These are phyloP conservation scores for Tulasnella sp. DNA, from an alignment of 768 basidiomycete genomes.

Conservation along the genomic window DNA sequence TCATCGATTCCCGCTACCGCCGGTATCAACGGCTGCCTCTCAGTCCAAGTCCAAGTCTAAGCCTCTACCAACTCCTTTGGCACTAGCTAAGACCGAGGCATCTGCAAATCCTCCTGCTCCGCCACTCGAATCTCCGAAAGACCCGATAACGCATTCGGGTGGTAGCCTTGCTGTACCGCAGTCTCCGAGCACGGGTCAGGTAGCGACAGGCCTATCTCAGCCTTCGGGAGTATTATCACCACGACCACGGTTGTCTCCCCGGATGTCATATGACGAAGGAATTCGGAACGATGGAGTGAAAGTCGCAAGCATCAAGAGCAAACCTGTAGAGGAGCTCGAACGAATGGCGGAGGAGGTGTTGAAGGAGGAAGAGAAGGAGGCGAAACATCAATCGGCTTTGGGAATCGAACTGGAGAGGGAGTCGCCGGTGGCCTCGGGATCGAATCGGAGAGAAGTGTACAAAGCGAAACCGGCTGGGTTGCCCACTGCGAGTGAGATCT, in stretches of 20 bases:
- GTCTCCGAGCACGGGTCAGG: not conserved
- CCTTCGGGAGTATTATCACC: conserved; percentile 43
- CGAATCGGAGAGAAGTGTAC: not conserved
- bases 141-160: conserved; percentile 22
- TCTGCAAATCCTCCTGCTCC: conserved; percentile 1
- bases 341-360: conserved; percentile 55
- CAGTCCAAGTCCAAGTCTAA: not conserved
- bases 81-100: conserved; percentile 8
- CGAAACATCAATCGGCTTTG: not conserved
- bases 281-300: conserved; percentile 23
- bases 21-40: not conserved
- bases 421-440: not conserved
- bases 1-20: conserved; percentile 39
- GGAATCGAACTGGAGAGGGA: not conserved
- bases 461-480: not conserved
- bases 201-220: conserved; percentile 1
- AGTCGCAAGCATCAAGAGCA: conserved; percentile 34
- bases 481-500: not conserved
- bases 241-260: conserved; percentile 56
- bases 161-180: conserved; percentile 3
- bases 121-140: conserved; percentile 11
- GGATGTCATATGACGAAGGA: conserved; percentile 37
- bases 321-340: conserved; percentile 59
- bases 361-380: conserved; percentile 12
- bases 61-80: conserved; percentile 14